These are phyloP conservation scores for Knoxdaviesia capensis DNA, from an alignment of 2,329 filamentous ascomycete species.

Conservation along the genomic window DNA sequence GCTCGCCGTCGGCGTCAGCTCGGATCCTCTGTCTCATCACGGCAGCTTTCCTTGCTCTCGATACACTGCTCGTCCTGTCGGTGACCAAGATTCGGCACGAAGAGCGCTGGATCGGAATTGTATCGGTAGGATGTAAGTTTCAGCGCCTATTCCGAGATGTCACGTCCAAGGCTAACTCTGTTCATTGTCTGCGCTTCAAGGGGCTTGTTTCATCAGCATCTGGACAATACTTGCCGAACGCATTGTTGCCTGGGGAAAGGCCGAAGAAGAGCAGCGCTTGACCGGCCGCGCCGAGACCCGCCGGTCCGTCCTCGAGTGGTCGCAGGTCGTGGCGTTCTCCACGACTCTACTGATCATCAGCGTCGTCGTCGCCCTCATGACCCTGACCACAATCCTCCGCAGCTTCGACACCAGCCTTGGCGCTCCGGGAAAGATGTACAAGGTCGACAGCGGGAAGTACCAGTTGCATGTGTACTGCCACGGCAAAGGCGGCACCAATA, in stretches of 20 bases:
- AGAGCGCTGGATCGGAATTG: conserved; percentile 82
- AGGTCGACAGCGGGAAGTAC: conserved; percentile 71
- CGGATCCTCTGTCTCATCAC: conserved; percentile 53
- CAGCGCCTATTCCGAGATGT: not conserved
- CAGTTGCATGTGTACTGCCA: conserved; percentile 65
- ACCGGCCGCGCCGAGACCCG: conserved; percentile 78
- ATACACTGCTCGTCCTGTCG: conserved; percentile 61
- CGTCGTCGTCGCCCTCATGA: conserved; percentile 52
- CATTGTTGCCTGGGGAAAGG: conserved; percentile 78
- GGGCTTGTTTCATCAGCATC: conserved; percentile 58
- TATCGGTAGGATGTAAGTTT: conserved; percentile 46
- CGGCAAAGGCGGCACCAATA: too few species aligned
- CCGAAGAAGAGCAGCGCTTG: conserved; percentile 76
- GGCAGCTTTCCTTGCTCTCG: conserved; percentile 27
- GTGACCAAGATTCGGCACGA: conserved; percentile 59
- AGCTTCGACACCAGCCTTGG: conserved; percentile 57
- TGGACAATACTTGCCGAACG: conserved; percentile 67
- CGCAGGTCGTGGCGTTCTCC: conserved; percentile 56
- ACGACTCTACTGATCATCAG: conserved; percentile 50
- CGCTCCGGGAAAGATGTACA: conserved; percentile 55
- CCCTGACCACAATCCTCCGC: conserved; percentile 59
- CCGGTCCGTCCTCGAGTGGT: conserved; percentile 67
- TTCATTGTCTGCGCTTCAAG: conserved; percentile 6
- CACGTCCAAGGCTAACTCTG: not conserved
- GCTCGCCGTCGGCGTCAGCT: conserved; percentile 61